Percentiles rank a stretch among this genome's conserved stretches.
phyloP scores from a whole-genome alignment of 768 basidiomycete genomes.

The Daedaleopsis nitida region DNA sequence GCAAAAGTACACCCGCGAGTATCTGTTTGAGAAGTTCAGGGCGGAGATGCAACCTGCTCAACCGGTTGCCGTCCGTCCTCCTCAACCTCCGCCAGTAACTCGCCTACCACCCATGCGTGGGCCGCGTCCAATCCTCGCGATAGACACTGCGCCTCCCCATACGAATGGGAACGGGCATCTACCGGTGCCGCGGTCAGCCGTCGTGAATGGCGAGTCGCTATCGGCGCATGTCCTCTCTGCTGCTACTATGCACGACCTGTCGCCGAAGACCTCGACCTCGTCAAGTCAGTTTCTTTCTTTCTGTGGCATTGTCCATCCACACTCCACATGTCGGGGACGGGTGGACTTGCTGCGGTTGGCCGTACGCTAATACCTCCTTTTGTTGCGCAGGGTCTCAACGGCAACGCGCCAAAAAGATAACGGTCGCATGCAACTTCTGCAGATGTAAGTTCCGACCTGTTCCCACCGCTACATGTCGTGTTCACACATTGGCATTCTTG shows the following conservation, averaged over 20 bases:
- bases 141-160: constrained; percentile 58
- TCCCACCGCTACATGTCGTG: not conserved
- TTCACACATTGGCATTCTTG: constrained; percentile 9
- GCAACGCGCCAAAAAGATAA: constrained; percentile 81
- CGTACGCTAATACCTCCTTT: constrained; percentile 21
- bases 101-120: constrained; percentile 36
- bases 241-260: constrained; percentile 22
- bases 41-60: constrained; percentile 25
- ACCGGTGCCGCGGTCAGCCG: constrained; percentile 22
- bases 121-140: constrained; percentile 59
- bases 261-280: constrained; percentile 35
- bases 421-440: constrained; percentile 90
- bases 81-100: constrained; percentile 20
- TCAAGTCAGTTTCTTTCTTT: constrained; percentile 38
- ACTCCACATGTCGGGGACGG: not conserved
- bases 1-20: constrained; percentile 82
- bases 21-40: constrained; percentile 76
- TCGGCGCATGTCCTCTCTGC: constrained; percentile 14
- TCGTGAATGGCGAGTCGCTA: constrained; percentile 27
- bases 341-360: constrained; percentile 7
- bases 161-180: constrained; percentile 46
- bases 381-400: constrained; percentile 53
- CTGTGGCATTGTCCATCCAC: not conserved
- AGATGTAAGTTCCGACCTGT: constrained; percentile 60
- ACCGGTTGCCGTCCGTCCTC: constrained; percentile 22